Conservation (phyloP, 768 basidiomycete species). For the Auricularia cornea region DNA sequence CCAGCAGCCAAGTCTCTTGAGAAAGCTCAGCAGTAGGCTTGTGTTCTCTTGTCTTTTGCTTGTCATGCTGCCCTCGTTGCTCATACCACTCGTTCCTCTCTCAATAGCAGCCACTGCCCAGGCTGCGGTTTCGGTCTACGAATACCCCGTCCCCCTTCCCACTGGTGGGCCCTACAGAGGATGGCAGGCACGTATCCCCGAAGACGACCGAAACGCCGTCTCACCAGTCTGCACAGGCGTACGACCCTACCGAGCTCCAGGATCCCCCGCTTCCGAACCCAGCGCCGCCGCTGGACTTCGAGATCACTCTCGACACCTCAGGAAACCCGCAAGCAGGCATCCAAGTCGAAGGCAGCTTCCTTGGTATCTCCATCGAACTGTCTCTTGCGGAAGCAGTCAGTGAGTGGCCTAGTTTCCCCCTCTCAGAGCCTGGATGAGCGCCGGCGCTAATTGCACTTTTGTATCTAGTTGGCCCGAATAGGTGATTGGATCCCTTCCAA, state of each 20-base stretch:
- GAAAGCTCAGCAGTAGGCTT: background rate
- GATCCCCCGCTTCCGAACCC: background rate
- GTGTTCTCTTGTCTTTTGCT: background rate
- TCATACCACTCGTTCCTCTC: background rate
- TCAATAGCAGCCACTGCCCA: background rate
- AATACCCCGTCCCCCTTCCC: background rate
- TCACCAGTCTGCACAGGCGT: slow-evolving; percentile 1
- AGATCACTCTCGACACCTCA: background rate
- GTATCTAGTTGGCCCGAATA: slow-evolving; percentile 11
- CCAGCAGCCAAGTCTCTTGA: background rate
- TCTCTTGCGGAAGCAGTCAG: slow-evolving; percentile 46
- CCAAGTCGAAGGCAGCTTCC: slow-evolving; percentile 39
- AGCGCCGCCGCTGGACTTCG: background rate
- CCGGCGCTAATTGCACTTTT: background rate
- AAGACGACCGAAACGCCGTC: background rate
- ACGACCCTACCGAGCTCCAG: background rate
- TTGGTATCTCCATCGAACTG: slow-evolving; percentile 58
- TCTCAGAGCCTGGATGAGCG: background rate
- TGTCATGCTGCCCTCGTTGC: background rate
- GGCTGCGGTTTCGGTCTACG: background rate
- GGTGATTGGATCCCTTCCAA: slow-evolving; percentile 27
- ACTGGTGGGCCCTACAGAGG: background rate
- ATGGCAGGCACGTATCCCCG: background rate
- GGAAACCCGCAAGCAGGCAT: slow-evolving; percentile 23
- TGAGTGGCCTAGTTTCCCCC: slow-evolving; percentile 19